Evolutionary conservation across 306 rosid genomes (phyloP).

Genomic region (Begonia peltatifolia): DNA sequence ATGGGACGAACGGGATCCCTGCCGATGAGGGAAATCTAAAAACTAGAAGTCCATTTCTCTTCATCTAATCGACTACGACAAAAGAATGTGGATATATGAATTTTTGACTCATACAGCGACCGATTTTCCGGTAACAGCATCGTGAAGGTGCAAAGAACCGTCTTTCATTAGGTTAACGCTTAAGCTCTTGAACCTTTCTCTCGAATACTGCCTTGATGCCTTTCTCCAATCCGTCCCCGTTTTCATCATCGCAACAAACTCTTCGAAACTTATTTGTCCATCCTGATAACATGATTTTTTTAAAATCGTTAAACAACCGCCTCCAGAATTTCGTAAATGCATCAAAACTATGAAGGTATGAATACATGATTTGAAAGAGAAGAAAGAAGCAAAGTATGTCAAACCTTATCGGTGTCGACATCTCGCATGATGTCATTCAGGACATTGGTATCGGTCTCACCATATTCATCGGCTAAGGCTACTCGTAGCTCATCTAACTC

Average conservation of each 20-base stretch:
- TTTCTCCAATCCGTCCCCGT: conserved; percentile 99
- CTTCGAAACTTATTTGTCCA: conserved; percentile 76
- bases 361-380: too few relatives aligned
- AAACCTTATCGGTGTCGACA: conserved; percentile 95
- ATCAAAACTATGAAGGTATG: too few relatives aligned
- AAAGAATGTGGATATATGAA: too few relatives aligned
- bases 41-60: too few relatives aligned
- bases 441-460: conserved; percentile 59
- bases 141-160: conserved; percentile 94
- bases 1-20: too few relatives aligned
- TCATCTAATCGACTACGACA: too few relatives aligned
- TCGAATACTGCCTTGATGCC: conserved; percentile 93
- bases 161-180: conserved; percentile 94
- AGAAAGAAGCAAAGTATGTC: conserved; percentile 1
- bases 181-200: conserved; percentile 97
- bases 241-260: conserved; percentile 96
- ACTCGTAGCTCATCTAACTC: conserved; percentile 69
- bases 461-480: conserved; percentile 63
- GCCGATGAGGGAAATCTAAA: too few relatives aligned
- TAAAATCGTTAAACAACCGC: too few relatives aligned
- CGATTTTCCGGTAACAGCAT: conserved; percentile 69
- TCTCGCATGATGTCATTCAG: conserved; percentile 86
- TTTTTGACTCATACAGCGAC: conserved; percentile 43
- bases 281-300: conserved; percentile 34
- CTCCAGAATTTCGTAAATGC: too few relatives aligned